A percentile compares a stretch with the other conserved stretches of the same genome.
Evolutionary conservation across 768 basidiomycete genomes (phyloP).

Genomic region (Leccinum fibrillosum): DNA sequence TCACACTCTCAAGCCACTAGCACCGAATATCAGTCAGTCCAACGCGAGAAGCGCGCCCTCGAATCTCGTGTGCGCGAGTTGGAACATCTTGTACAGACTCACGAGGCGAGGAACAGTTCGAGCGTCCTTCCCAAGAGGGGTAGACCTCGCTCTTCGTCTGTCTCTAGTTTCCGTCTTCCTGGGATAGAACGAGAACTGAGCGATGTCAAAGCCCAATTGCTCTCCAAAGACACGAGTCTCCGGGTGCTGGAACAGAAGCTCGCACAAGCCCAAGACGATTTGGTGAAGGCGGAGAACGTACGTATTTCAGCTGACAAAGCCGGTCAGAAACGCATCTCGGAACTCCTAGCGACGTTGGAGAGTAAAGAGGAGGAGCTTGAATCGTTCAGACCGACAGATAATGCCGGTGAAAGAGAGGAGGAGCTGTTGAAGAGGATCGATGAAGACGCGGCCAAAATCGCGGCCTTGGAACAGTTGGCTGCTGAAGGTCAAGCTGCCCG

Average conservation of each 20-base stretch:
- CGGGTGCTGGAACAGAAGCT: slow-evolving; percentile 44
- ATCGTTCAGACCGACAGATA: slow-evolving; percentile 38
- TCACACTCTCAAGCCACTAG: slow-evolving; percentile 48
- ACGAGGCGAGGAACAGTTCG: slow-evolving; percentile 32
- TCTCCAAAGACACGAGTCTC: slow-evolving; percentile 45
- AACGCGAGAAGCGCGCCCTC: slow-evolving; percentile 55
- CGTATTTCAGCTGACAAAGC: slow-evolving; percentile 51
- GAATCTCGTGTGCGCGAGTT: slow-evolving; percentile 60
- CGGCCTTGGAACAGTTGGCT: slow-evolving; percentile 50
- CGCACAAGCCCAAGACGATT: slow-evolving; percentile 44
- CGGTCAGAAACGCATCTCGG: slow-evolving; percentile 41
- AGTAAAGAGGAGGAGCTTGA: slow-evolving; percentile 61
- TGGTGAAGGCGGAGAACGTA: slow-evolving; percentile 56
- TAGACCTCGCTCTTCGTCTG: slow-evolving; percentile 58
- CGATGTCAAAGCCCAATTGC: slow-evolving; percentile 42
- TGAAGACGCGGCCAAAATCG: slow-evolving; percentile 67
- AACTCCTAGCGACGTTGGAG: slow-evolving; percentile 43
- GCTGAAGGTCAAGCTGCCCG: slow-evolving; percentile 36
- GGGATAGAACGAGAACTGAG: slow-evolving; percentile 55
- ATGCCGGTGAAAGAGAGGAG: slow-evolving; percentile 50
- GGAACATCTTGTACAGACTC: slow-evolving; percentile 39
- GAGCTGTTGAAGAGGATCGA: slow-evolving; percentile 65
- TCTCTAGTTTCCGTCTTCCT: slow-evolving; percentile 47
- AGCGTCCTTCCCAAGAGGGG: slow-evolving; percentile 34
- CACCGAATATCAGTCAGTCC: slow-evolving; percentile 42